Conservation (phyloP, 140 eudicot species). For the Ambrosia hybrid region DNA sequence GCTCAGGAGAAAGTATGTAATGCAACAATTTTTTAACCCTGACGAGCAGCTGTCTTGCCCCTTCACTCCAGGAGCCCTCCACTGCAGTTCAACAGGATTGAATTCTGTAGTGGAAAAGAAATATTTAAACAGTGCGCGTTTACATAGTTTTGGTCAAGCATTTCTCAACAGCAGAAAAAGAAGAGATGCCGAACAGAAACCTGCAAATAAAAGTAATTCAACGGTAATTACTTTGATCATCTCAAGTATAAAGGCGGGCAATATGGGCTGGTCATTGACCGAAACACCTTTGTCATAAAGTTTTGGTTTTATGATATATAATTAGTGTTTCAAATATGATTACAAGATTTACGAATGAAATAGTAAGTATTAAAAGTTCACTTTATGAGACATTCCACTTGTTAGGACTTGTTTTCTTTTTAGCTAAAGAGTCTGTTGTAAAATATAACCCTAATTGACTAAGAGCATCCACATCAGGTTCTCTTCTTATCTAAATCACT, state of each 20-base stretch:
- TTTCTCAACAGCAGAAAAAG: conserved; percentile 77
- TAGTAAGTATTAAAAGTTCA: neutral
- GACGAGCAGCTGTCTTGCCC: conserved; percentile 65
- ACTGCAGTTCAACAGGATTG: conserved; percentile 39
- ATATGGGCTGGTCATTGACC: neutral
- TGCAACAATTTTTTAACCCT: conserved; percentile 58
- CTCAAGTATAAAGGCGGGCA: neutral
- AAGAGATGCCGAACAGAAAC: conserved; percentile 57
- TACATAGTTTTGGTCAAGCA: conserved; percentile 60
- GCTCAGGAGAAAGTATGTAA: conserved; percentile 81
- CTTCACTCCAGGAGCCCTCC: conserved; percentile 52
- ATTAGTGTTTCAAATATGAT: neutral
- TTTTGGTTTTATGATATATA: neutral
- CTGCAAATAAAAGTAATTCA: conserved; percentile 50
- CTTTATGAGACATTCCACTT: neutral
- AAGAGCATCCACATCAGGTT: no score
- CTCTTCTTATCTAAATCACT: no score
- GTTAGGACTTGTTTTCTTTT: neutral
- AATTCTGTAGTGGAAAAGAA: conserved; percentile 38
- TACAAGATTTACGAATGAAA: neutral
- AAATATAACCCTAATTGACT: neutral
- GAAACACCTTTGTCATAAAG: neutral
- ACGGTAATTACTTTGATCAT: conserved; percentile 52
- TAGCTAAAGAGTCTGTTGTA: neutral
- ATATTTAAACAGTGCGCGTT: conserved; percentile 43